These are phyloP conservation scores for Fraxinus xanthoxyloides DNA, from an alignment of 305 asterid species.

Conservation along the genomic window DNA sequence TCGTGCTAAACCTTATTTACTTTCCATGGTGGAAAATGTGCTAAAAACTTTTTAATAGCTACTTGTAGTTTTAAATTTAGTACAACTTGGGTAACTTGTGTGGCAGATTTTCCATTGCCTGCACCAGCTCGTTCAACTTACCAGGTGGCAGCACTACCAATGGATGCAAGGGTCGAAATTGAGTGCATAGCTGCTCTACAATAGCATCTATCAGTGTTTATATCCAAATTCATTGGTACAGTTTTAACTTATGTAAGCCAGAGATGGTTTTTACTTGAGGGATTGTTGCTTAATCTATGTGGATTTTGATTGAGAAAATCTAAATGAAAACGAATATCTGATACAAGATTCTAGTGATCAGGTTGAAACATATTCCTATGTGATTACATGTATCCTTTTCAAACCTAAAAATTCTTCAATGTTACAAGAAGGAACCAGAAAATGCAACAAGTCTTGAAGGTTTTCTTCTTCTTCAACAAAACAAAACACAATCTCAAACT, in stretches of 20 bases:
- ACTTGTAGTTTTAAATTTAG: not conserved
- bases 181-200: slow-evolving; percentile 51
- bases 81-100: slow-evolving; percentile 7
- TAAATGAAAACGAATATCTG: not conserved
- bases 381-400: not conserved
- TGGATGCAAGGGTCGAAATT: slow-evolving; percentile 56
- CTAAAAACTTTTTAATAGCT: not conserved
- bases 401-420: not conserved
- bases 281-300: not conserved
- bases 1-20: not conserved
- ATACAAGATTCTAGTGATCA: not conserved
- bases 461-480: not conserved
- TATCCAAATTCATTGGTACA: not conserved
- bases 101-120: slow-evolving; percentile 78
- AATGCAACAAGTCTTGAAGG: not conserved
- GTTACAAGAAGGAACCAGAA: not conserved
- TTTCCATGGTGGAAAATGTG: not conserved
- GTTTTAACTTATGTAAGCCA: not conserved
- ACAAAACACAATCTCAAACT: not conserved
- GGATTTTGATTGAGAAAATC: not conserved
- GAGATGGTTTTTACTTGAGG: not conserved
- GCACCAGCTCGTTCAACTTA: slow-evolving; percentile 92
- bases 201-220: not conserved
- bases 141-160: slow-evolving; percentile 88
- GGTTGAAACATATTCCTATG: not conserved